Evolutionary conservation across 306 rosid genomes (phyloP).

Genomic region (Malus sieversii): DNA sequence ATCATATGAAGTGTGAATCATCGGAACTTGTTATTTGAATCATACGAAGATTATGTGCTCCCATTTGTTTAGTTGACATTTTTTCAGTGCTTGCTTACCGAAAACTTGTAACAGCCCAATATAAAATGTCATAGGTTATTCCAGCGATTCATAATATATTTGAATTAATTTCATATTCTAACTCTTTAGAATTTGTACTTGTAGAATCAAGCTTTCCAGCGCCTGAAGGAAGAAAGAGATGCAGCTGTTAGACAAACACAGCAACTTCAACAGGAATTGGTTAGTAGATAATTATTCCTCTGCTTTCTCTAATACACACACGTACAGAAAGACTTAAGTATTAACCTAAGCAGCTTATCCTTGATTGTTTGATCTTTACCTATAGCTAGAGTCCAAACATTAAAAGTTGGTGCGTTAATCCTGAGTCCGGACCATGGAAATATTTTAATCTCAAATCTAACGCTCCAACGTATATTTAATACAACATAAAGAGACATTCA

Average conservation of each 20-base stretch:
- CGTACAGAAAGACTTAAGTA: neutral
- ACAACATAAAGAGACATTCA: neutral
- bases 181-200: conserved; percentile 8
- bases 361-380: neutral
- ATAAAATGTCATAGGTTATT: neutral
- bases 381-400: neutral
- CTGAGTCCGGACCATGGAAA: neutral
- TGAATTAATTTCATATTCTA: conserved; percentile 5
- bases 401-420: neutral
- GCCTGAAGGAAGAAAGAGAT: conserved; percentile 80
- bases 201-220: conserved; percentile 45
- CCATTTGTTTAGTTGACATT: neutral
- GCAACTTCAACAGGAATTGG: conserved; percentile 86
- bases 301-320: neutral
- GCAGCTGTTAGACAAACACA: conserved; percentile 58
- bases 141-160: conserved; percentile 3
- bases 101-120: neutral
- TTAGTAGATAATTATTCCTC: conserved; percentile 12
- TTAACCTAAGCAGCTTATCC: neutral
- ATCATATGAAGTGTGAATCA: neutral
- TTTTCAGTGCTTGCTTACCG: neutral
- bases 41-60: neutral
- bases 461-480: neutral
- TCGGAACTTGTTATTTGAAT: neutral
- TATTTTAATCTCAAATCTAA: neutral